Base-by-base conservation (phyloP, 2,329 filamentous ascomycete genomes). In the Fusarium haematococcum region DNA sequence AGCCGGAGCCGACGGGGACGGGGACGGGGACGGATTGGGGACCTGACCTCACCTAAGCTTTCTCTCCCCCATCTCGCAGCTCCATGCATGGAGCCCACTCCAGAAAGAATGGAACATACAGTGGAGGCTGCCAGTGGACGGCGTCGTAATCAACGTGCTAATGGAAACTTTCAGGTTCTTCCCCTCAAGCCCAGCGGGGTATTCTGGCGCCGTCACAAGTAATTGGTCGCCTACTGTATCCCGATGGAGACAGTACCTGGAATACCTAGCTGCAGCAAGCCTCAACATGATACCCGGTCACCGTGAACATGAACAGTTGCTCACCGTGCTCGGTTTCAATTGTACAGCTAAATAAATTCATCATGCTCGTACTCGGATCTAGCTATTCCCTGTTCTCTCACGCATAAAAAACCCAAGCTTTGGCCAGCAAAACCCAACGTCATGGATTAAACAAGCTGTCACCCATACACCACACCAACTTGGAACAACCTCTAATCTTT, bases 371-470 rank as follows among this genome's bases (percentile, higher is more conserved):
- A 59, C 33, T 59, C 35, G 25, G 25, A 27, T 25, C 33, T 11
- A 25, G 18, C 35, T 41, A 2, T 59, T 39, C 57, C 25, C 16
- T 25, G 30, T 13, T 25, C 18, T 39, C 3, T 25, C 16, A 59
- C 37, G 25, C 35, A 33, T 41, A 27, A 20, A 6, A 23, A 32
- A 14, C 13, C 57, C 18, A 41, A 59, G 57, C 57, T 41, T 30
- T 41, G 35, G 35, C 35, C 57, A 20, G 16, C 37, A 43, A 37
- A 20, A 10, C 18, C 18, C 16, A 58, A 43, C 37, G 57, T 59
- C 71, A 73, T 73, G 45, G 59, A 35, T 35, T 30, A 66, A 45
- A 57, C 65, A 67, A 65, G 23, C 20, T 69, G 39, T 50, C 58
- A 52, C 27, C 33, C 20, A 57, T n/a, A 41, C 54, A 37, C 33